phyloP scores from a whole-genome alignment of 2,329 filamentous ascomycete genomes.

The Cladosporium velox region DNA sequence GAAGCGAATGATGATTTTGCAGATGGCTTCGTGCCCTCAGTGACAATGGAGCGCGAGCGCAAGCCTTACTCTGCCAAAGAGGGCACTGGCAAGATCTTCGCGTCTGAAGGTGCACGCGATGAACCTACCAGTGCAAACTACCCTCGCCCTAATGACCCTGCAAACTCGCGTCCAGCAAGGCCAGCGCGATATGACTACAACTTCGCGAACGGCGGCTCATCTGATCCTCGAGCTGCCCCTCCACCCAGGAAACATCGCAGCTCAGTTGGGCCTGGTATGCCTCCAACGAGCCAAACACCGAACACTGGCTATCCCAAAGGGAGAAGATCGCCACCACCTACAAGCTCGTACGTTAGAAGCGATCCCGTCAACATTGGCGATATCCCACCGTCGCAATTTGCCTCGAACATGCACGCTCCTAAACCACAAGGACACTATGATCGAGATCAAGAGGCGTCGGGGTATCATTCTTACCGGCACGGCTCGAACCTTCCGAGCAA shows the following conservation, averaged over 20 bases:
- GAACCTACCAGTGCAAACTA: slow-evolving; percentile 16
- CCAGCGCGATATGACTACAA: slow-evolving; percentile 3
- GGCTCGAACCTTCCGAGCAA: slow-evolving; percentile 2
- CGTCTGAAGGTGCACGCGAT: slow-evolving; percentile 13
- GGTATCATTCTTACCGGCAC: slow-evolving; percentile 22
- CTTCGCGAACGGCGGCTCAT: background rate
- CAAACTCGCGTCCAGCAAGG: background rate
- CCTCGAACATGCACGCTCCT: slow-evolving; percentile 31
- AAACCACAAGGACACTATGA: slow-evolving; percentile 23
- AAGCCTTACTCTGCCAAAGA: slow-evolving; percentile 65
- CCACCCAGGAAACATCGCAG: slow-evolving; percentile 27
- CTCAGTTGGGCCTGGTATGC: slow-evolving; percentile 24
- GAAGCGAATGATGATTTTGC: slow-evolving; percentile 41
- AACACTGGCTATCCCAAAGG: slow-evolving; percentile 26
- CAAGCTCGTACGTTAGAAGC: slow-evolving; percentile 28
- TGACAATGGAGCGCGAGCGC: slow-evolving; percentile 65
- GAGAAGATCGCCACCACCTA: slow-evolving; percentile 30
- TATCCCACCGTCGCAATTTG: slow-evolving; percentile 30
- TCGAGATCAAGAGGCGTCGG: slow-evolving; percentile 20
- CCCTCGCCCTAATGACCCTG: slow-evolving; percentile 1
- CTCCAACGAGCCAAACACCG: slow-evolving; percentile 21
- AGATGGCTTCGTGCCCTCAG: slow-evolving; percentile 38
- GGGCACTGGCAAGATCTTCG: slow-evolving; percentile 60
- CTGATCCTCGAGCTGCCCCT: slow-evolving; percentile 21
- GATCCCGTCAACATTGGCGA: slow-evolving; percentile 30